Conservation (phyloP, 2,329 filamentous ascomycete species). For the Myriosclerotinia duriaeana region DNA sequence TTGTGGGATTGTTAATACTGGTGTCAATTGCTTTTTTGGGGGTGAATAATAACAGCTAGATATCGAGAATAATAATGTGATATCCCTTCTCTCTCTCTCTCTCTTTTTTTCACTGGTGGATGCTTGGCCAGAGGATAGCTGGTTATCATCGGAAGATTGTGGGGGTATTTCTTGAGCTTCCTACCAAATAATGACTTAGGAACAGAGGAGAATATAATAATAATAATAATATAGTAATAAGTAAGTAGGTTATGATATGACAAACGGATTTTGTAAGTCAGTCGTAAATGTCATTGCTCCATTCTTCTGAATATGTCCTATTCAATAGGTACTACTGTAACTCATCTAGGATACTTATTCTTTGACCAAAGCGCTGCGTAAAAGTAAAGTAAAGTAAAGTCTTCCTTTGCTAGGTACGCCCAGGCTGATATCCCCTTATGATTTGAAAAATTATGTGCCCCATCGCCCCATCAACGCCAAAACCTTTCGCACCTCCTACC, state of each 20-base stretch:
- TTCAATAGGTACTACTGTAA: neutral
- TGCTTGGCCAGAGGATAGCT: neutral
- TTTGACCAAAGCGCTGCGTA: slow-evolving; percentile 2
- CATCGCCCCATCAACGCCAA: slow-evolving; percentile 16
- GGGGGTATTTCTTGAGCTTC: neutral
- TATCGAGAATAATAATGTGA: neutral
- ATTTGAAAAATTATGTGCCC: slow-evolving; percentile 14
- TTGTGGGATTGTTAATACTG: neutral
- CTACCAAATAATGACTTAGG: neutral
- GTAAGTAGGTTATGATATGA: neutral
- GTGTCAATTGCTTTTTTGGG: neutral
- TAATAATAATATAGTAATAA: neutral
- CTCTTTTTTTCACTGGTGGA: neutral
- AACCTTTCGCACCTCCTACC: neutral
- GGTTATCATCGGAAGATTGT: neutral
- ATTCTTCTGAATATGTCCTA: neutral
- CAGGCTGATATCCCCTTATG: slow-evolving; percentile 13
- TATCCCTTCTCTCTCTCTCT: no score
- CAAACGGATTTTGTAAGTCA: neutral
- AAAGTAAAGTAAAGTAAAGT: slow-evolving; percentile 8
- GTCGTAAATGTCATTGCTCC: neutral
- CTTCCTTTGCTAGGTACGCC: slow-evolving; percentile 16
- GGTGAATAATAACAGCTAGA: neutral
- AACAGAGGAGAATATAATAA: neutral
- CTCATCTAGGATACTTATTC: slow-evolving; percentile 11